Percentiles rank a stretch among this genome's conserved stretches.
Conservation (phyloP, 2,329 filamentous ascomycete species). For the Pezizomycotina sp. region DNA sequence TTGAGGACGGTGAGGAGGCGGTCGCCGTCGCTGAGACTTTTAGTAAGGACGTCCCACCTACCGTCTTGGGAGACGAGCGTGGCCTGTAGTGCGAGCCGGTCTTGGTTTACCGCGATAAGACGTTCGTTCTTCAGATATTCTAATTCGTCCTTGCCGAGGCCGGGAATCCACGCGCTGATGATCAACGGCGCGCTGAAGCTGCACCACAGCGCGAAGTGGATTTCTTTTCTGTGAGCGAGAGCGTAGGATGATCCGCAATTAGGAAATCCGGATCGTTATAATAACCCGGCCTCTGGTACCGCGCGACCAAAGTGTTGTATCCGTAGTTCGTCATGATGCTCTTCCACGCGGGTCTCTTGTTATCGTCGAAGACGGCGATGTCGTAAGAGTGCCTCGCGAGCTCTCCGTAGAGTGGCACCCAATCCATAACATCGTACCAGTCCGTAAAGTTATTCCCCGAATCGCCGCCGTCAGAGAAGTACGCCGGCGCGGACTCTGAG, state of each 20-base stretch:
- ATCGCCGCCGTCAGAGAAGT: conserved; percentile 29
- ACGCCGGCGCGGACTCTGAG: conserved; percentile 34
- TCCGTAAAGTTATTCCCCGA: conserved; percentile 28
- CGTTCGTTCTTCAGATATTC: conserved; percentile 31
- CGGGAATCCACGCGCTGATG: conserved; percentile 31
- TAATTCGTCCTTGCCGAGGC: conserved; percentile 28
- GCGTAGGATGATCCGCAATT: conserved; percentile 29
- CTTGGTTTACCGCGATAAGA: conserved; percentile 33
- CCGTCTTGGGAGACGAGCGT: conserved; percentile 34
- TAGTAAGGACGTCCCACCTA: conserved; percentile 34
- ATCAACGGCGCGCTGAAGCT: conserved; percentile 29
- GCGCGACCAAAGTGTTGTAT: conserved; percentile 31
- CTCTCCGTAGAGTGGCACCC: conserved; percentile 31
- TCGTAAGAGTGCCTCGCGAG: conserved; percentile 34
- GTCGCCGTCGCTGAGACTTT: conserved; percentile 34
- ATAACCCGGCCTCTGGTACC: conserved; percentile 30
- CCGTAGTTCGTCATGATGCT: conserved; percentile 36
- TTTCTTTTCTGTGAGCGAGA: conserved; percentile 28
- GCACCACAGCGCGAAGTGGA: conserved; percentile 30
- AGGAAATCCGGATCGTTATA: conserved; percentile 31
- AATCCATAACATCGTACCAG: conserved; percentile 35
- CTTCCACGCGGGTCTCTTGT: conserved; percentile 33
- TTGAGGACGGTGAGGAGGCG: conserved; percentile 36
- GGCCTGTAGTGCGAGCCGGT: conserved; percentile 32
- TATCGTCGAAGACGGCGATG: conserved; percentile 31